Evolutionary conservation across 2,329 filamentous ascomycete species (phyloP).

Genomic region (Cryphonectria naterciae): DNA sequence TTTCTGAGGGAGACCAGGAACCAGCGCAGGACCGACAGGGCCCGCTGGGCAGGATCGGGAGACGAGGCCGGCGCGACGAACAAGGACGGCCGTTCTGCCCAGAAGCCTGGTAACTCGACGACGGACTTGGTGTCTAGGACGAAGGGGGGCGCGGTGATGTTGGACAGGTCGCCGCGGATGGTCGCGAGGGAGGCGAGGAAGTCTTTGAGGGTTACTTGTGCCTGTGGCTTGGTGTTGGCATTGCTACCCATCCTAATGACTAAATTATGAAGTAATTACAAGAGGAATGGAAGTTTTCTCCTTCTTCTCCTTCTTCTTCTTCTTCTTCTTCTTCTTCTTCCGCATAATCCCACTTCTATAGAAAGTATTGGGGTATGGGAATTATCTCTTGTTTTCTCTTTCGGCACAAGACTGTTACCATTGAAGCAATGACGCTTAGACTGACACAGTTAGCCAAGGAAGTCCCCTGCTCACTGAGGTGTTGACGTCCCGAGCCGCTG

Average conservation of each 20-base stretch:
- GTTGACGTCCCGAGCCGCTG: background rate
- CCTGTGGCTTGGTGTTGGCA: constrained; percentile 10
- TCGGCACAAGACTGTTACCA: background rate
- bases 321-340: background rate
- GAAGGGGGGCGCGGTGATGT: constrained; percentile 60
- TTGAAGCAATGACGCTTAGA: background rate
- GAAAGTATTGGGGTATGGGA: background rate
- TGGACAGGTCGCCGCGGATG: constrained; percentile 59
- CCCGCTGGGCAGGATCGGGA: constrained; percentile 43
- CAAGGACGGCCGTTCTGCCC: constrained; percentile 57
- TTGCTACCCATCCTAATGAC: constrained; percentile 15
- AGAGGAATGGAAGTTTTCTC: background rate
- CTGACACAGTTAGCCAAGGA: background rate
- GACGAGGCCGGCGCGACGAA: constrained; percentile 50
- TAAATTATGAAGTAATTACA: background rate
- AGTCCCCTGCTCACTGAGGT: background rate
- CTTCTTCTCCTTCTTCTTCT: background rate
- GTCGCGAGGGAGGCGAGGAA: constrained; percentile 52
- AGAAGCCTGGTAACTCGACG: constrained; percentile 60
- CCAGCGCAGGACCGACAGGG: constrained; percentile 52
- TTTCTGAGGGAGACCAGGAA: constrained; percentile 50
- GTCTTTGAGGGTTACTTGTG: constrained; percentile 38
- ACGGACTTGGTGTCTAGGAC: constrained; percentile 59
- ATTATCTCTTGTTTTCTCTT: background rate
- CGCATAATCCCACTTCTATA: too few species aligned